Percentiles rank a stretch among this genome's conserved stretches.
Evolutionary conservation across 257 asterid species (phyloP).

Genomic region (Nemophila menziesii): DNA sequence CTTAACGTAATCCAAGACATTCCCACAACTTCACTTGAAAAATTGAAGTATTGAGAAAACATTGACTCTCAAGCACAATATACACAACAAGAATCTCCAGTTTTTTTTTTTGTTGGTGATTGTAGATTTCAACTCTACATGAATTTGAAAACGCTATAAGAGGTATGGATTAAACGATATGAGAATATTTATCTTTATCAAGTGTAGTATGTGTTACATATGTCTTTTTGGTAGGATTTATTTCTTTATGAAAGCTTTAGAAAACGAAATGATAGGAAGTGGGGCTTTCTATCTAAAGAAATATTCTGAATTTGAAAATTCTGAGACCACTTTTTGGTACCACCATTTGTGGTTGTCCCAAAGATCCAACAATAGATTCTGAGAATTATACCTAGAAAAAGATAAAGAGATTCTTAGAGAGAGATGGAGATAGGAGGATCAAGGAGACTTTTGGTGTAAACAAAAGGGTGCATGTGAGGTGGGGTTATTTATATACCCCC

Average conservation of each 20-base stretch:
- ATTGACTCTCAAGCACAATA: constrained; percentile 17
- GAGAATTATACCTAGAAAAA: neutral
- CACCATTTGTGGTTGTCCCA: constrained; percentile 27
- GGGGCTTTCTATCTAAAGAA: constrained; percentile 20
- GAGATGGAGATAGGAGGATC: neutral
- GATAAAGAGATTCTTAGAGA: neutral
- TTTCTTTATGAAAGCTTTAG: neutral
- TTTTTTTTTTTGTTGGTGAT: neutral
- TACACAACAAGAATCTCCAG: neutral
- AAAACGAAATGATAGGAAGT: constrained; percentile 10
- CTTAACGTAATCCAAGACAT: constrained; percentile 74
- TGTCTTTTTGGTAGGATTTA: neutral
- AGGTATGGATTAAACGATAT: constrained; percentile 1
- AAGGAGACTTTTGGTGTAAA: constrained; percentile 11
- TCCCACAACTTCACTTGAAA: constrained; percentile 30
- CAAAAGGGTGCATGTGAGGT: constrained; percentile 4
- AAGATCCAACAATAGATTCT: neutral
- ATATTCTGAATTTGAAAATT: constrained; percentile 61
- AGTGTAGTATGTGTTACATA: constrained; percentile 3
- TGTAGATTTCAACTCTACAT: neutral
- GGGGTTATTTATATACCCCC: neutral
- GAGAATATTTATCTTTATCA: neutral
- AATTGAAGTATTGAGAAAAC: constrained; percentile 29
- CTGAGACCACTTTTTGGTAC: constrained; percentile 41
- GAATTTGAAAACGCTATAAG: constrained; percentile 6